These are phyloP conservation scores for Nannochloris sp. DNA, from an alignment of 139 green algal genomes.

Conservation along the genomic window DNA sequence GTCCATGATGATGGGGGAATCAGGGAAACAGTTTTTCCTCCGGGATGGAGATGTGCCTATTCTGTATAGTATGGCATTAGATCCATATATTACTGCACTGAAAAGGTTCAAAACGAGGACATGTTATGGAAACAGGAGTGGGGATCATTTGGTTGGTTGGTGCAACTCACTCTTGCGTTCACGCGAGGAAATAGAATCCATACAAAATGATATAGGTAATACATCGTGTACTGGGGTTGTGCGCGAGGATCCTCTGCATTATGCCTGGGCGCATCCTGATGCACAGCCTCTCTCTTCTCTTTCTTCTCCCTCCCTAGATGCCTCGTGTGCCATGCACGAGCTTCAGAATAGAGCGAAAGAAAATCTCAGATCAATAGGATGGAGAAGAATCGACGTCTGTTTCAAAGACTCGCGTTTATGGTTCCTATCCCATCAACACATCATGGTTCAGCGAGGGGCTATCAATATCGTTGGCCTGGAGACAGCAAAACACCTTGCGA, in stretches of 20 bases:
- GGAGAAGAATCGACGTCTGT: slow-evolving; percentile 68
- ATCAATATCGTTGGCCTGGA: slow-evolving; percentile 55
- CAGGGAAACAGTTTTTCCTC: slow-evolving; percentile 44
- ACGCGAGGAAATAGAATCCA: slow-evolving; percentile 22
- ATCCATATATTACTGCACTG: slow-evolving; percentile 48
- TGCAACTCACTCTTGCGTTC: slow-evolving; percentile 60
- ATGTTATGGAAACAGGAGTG: slow-evolving; percentile 56
- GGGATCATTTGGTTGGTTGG: slow-evolving; percentile 76
- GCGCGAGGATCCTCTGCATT: slow-evolving; percentile 41
- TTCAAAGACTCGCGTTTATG: slow-evolving; percentile 35
- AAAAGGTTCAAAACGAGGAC: slow-evolving; percentile 54
- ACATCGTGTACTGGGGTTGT: slow-evolving; percentile 38
- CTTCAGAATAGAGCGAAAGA: slow-evolving; percentile 35
- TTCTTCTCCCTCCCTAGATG: background rate
- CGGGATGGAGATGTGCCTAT: slow-evolving; percentile 14
- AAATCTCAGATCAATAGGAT: slow-evolving; percentile 51
- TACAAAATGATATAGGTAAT: slow-evolving; percentile 32
- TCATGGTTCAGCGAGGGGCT: slow-evolving; percentile 54
- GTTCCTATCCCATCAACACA: slow-evolving; percentile 35
- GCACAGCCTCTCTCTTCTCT: background rate
- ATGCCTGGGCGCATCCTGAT: slow-evolving; percentile 10
- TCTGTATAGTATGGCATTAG: background rate
- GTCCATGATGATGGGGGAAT: slow-evolving; percentile 2
- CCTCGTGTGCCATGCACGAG: background rate
- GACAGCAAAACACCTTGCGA: slow-evolving; percentile 35